phyloP scores from a whole-genome alignment of 2,329 filamentous ascomycete genomes.

The Periconia sp. region DNA sequence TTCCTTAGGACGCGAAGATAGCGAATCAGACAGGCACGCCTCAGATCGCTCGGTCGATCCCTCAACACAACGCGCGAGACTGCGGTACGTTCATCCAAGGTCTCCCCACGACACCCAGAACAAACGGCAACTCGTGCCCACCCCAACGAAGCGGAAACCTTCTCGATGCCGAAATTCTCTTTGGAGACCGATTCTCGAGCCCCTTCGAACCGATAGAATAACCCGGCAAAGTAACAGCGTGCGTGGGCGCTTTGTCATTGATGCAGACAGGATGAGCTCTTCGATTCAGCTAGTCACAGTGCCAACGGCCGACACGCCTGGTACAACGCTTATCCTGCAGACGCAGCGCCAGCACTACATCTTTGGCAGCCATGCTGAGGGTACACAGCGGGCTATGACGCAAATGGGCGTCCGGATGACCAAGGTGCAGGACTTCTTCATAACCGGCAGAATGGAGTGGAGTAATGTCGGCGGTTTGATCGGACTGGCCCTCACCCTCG shows the following conservation, averaged over 20 bases:
- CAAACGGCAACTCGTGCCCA: not conserved
- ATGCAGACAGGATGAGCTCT: conserved; percentile 66
- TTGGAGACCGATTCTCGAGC: conserved; percentile 14
- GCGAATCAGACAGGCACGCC: not conserved
- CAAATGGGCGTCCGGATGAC: conserved; percentile 70
- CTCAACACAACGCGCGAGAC: conserved; percentile 1
- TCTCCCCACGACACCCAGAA: not conserved
- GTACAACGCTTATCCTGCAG: conserved; percentile 77
- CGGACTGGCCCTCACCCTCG: conserved; percentile 83
- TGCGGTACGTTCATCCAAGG: not conserved
- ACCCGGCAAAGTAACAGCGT: not conserved
- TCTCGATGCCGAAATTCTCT: conserved; percentile 1
- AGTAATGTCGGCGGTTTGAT: conserved; percentile 78
- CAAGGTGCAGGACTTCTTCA: conserved; percentile 77
- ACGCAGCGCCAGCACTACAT: conserved; percentile 84
- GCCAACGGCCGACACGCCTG: conserved; percentile 86
- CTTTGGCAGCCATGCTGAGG: conserved; percentile 83
- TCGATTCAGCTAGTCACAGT: conserved; percentile 77
- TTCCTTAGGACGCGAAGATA: conserved; percentile 1
- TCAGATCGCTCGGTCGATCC: conserved; percentile 1
- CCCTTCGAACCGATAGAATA: conserved; percentile 7
- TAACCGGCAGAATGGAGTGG: conserved; percentile 82
- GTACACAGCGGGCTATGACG: conserved; percentile 77
- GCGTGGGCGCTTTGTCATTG: not conserved
- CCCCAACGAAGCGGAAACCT: not conserved